phyloP scores from a whole-genome alignment of 305 asterid genomes.

The Fraxinus angustifolia region DNA sequence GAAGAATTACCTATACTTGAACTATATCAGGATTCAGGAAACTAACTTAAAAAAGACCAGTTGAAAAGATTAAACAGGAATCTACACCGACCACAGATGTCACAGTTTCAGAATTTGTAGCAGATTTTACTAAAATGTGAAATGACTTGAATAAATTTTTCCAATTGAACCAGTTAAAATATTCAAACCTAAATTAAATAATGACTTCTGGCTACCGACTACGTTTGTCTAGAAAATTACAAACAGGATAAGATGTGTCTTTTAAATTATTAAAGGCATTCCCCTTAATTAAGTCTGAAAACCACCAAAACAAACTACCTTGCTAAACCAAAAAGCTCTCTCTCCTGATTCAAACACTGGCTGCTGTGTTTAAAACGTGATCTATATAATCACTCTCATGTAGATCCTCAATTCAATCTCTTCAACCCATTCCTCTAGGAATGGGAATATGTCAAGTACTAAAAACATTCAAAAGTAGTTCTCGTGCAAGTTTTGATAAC shows the following conservation, averaged over 20 bases:
- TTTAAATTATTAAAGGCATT: background rate
- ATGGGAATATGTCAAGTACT: background rate
- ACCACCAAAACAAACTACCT: background rate
- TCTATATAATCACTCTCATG: background rate
- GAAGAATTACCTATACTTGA: background rate
- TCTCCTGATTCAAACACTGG: background rate
- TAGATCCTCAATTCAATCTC: background rate
- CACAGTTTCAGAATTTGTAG: background rate
- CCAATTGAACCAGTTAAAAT: background rate
- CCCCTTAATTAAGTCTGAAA: background rate
- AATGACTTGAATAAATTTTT: background rate
- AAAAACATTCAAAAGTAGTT: background rate
- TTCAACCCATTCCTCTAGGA: background rate
- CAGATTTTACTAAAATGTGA: background rate
- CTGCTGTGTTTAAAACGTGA: background rate
- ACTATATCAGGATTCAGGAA: background rate
- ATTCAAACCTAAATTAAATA: background rate
- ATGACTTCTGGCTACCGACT: background rate
- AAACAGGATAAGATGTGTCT: background rate
- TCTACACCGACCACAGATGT: background rate
- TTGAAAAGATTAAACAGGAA: background rate
- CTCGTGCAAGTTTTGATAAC: background rate
- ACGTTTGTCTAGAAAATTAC: background rate
- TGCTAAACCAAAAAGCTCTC: background rate
- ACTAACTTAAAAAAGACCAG: background rate